phyloP scores from a whole-genome alignment of 2,329 filamentous ascomycete species.

The Neodidymelliopsis sp. region DNA sequence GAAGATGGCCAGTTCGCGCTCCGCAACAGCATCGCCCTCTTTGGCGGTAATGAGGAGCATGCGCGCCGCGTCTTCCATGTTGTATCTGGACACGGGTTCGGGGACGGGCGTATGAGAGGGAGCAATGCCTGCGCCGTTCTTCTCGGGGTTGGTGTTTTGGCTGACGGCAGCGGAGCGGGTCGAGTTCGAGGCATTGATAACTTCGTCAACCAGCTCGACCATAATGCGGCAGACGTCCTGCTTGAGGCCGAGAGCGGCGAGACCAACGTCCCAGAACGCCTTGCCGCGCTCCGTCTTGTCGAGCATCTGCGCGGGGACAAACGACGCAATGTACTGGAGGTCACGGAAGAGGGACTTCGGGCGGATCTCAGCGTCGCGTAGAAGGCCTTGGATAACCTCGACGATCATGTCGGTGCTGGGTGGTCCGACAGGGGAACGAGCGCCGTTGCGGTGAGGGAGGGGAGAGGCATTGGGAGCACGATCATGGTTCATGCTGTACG shows the following conservation, averaged over 20 bases:
- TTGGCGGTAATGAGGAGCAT: constrained; percentile 95
- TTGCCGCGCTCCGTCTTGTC: constrained; percentile 69
- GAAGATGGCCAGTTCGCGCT: constrained; percentile 91
- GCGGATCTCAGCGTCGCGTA: constrained; percentile 54
- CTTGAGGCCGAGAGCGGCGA: constrained; percentile 88
- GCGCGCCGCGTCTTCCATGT: constrained; percentile 79
- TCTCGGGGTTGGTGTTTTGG: constrained; percentile 34
- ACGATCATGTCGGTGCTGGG: constrained; percentile 55
- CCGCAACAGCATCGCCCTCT: constrained; percentile 86
- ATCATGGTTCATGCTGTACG: constrained; percentile 60
- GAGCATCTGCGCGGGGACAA: constrained; percentile 64
- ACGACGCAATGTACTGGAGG: constrained; percentile 65
- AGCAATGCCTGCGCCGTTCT: constrained; percentile 22
- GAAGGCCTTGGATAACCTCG: constrained; percentile 53
- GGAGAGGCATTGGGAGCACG: constrained; percentile 48
- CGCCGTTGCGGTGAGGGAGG: constrained; percentile 39
- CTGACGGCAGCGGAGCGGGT: constrained; percentile 58
- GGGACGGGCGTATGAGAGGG: constrained; percentile 17
- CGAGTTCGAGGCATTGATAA: constrained; percentile 70
- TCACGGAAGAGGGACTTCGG: constrained; percentile 59
- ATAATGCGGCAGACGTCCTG: constrained; percentile 85
- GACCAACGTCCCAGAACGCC: constrained; percentile 88
- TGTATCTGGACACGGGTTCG: constrained; percentile 66
- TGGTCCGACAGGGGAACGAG: constrained; percentile 48
- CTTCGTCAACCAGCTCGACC: constrained; percentile 76